Conservation (phyloP, 129 eudicot genomes). For the Artemisia tridentata region DNA sequence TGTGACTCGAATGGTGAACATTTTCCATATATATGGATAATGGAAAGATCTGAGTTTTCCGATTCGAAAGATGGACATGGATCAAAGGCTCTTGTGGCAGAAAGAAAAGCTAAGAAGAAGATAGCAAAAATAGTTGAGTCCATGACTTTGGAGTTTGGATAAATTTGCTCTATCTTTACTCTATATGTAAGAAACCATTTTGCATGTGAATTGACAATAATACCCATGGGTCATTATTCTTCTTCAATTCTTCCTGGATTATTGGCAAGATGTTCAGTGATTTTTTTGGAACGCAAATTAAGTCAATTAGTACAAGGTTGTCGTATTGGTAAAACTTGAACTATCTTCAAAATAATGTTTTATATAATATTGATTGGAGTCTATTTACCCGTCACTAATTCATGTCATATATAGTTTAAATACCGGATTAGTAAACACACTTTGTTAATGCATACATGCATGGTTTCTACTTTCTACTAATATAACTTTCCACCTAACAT, state of each 20-base stretch:
- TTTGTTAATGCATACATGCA: too few species aligned
- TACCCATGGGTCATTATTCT: constrained; percentile 13
- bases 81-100: constrained; percentile 44
- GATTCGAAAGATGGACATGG: constrained; percentile 50
- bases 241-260: constrained; percentile 9
- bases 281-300: background rate
- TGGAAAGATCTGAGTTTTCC: constrained; percentile 53
- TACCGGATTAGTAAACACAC: too few species aligned
- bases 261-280: constrained; percentile 6
- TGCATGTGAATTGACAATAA: constrained; percentile 15
- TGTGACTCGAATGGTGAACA: constrained; percentile 82
- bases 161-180: background rate
- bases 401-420: too few species aligned
- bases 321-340: background rate
- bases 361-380: background rate
- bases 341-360: background rate
- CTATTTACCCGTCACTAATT: too few species aligned
- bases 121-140: constrained; percentile 37
- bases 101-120: constrained; percentile 42
- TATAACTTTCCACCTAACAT: too few species aligned
- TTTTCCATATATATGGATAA: constrained; percentile 74
- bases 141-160: constrained; percentile 32
- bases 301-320: constrained; percentile 8
- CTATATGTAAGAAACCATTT: constrained; percentile 16
- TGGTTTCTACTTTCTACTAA: too few species aligned